These are phyloP conservation scores for Macrophomina phaseolina DNA, from an alignment of 2,329 filamentous ascomycete genomes.

Conservation along the genomic window DNA sequence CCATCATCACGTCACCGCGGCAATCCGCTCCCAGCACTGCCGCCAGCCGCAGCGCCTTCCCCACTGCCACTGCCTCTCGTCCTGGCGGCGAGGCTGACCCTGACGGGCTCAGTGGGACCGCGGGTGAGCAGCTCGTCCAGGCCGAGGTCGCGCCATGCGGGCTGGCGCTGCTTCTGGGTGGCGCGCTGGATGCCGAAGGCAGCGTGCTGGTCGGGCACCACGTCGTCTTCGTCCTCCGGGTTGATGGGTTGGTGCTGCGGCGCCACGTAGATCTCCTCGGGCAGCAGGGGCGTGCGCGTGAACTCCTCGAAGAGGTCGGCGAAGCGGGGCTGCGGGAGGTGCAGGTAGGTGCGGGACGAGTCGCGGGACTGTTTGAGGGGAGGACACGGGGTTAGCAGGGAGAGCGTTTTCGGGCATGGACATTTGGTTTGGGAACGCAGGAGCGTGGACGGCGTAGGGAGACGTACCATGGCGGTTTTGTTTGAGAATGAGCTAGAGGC, in stretches of 20 bases:
- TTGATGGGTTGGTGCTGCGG: constrained; percentile 81
- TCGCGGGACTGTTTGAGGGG: constrained; percentile 65
- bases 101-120: constrained; percentile 54
- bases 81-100: constrained; percentile 18
- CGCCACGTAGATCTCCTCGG: constrained; percentile 82
- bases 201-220: constrained; percentile 86
- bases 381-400: constrained; percentile 24
- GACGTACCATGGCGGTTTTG: constrained; percentile 1
- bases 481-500: neutral
- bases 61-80: constrained; percentile 21
- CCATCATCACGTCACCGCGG: constrained; percentile 13
- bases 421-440: neutral
- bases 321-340: constrained; percentile 73
- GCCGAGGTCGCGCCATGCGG: constrained; percentile 80
- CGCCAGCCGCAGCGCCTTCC: constrained; percentile 8
- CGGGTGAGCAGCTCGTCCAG: constrained; percentile 72
- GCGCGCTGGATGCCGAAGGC: constrained; percentile 85
- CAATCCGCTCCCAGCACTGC: constrained; percentile 25
- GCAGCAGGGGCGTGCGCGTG: constrained; percentile 46
- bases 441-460: neutral
- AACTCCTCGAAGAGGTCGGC: constrained; percentile 76
- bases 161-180: constrained; percentile 72
- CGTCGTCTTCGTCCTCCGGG: constrained; percentile 86
- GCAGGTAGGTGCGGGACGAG: constrained; percentile 74
- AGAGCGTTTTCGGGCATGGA: neutral